Conservation (phyloP, 306 rosid genomes). For the Malus domestica region DNA sequence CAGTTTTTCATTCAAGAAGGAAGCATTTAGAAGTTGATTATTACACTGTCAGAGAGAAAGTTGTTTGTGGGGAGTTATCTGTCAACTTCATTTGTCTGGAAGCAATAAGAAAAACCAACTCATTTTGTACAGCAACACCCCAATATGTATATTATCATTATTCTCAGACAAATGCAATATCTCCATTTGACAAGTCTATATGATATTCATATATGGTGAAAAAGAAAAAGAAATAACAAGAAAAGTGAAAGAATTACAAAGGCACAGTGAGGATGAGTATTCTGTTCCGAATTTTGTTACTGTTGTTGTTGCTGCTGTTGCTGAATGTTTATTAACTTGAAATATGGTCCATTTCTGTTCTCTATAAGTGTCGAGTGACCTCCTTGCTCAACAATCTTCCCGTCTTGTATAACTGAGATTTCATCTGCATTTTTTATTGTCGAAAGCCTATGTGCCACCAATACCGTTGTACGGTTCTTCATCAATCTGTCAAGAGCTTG, state of each 20-base stretch:
- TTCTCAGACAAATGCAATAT: slow-evolving; percentile 2
- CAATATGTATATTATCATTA: slow-evolving; percentile 7
- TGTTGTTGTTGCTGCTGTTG: slow-evolving; percentile 48
- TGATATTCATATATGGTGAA: not conserved
- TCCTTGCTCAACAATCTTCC: slow-evolving; percentile 91
- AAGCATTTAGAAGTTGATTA: too few relatives aligned
- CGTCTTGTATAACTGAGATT: slow-evolving; percentile 81
- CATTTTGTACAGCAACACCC: slow-evolving; percentile 1
- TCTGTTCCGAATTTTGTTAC: slow-evolving; percentile 7
- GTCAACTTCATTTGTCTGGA: not conserved
- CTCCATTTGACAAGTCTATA: not conserved
- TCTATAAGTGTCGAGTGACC: slow-evolving; percentile 67
- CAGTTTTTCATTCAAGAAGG: too few relatives aligned
- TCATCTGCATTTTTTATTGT: slow-evolving; percentile 85
- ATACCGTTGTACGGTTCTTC: slow-evolving; percentile 75
- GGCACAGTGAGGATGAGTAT: not conserved
- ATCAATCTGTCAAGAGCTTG: slow-evolving; percentile 78
- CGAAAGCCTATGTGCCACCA: slow-evolving; percentile 92
- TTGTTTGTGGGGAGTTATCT: too few relatives aligned
- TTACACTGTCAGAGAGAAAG: too few relatives aligned
- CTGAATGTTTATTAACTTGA: slow-evolving; percentile 79
- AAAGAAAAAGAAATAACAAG: not conserved
- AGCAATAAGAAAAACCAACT: not conserved
- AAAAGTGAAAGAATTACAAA: slow-evolving; percentile 9
- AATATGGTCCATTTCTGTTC: slow-evolving; percentile 69